phyloP scores from a whole-genome alignment of 2,329 filamentous ascomycete species.

The Emydomyces testavorans region DNA sequence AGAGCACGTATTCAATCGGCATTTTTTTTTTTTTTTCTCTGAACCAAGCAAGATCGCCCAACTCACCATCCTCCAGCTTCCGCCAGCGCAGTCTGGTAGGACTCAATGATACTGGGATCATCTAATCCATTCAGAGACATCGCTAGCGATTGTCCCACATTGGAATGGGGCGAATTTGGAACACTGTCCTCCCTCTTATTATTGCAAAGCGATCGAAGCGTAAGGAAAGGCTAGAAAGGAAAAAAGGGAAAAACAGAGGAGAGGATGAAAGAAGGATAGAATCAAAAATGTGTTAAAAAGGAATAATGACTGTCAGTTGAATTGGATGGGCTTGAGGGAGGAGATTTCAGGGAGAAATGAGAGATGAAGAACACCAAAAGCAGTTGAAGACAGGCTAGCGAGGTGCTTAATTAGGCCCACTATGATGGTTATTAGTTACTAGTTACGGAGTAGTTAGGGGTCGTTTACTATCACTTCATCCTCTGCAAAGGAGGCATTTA shows the following conservation, averaged over 20 bases:
- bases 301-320: slow-evolving; percentile 14
- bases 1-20: not conserved
- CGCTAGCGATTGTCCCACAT: slow-evolving; percentile 15
- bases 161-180: slow-evolving; percentile 12
- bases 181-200: not conserved
- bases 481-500: no score
- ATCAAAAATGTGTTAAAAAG: slow-evolving; percentile 13
- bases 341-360: slow-evolving; percentile 3
- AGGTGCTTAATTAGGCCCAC: no score
- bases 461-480: no score
- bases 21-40: no score
- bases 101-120: slow-evolving; percentile 65
- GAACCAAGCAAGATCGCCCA: not conserved
- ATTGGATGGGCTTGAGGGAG: not conserved
- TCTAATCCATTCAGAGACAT: slow-evolving; percentile 98
- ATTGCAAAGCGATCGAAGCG: not conserved
- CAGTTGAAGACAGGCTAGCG: not conserved
- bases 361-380: slow-evolving; percentile 2
- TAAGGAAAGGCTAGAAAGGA: slow-evolving; percentile 7
- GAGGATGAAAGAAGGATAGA: slow-evolving; percentile 10
- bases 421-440: no score
- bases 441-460: no score
- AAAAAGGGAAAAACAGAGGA: slow-evolving; percentile 6
- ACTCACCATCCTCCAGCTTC: slow-evolving; percentile 92
- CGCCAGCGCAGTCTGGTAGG: slow-evolving; percentile 63